Evolutionary conservation across 805 yeast species (phyloP), one percentile per base, ranked within the genome.

Genomic region (Starmera quercuum): DNA sequence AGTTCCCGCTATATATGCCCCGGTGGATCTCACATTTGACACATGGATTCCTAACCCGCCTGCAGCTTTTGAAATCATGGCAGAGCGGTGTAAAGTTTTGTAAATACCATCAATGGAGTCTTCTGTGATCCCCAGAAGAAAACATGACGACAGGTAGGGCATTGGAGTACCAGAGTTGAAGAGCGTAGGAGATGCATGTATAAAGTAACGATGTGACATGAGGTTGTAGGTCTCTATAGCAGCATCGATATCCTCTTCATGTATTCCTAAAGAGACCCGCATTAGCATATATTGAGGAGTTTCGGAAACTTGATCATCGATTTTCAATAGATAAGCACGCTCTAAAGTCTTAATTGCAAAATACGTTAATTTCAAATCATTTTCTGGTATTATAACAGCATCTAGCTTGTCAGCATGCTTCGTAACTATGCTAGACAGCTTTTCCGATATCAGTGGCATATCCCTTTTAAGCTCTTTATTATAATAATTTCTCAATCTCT

Each of bases 81-180:
- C 97, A 48, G 92, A 71, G 41, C 81, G 79, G 59, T 88, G 83
- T 37, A 90, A 69, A 6, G 97, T 86, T 40, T 83, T 83, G 57
- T 84, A 90, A 37, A 90, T 90, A 22, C 97, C 97, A 46, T 92
- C 96, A 39, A 90, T 86, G 6, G 97, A 88, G 61, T 90, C 98
- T 33, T 83, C 95, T 52, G 80, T 76, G 86, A 86, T 86, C 24
- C 88, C 88, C 24, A 90, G 68, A 29, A 90, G 65, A 67, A 90
- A 90, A 61, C 97, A 90, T 13, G 97, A 88, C 10, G 97, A 85
- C 66, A 90, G 71, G 55, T 75, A 86, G 20, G 92, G 82, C 39
- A 72, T 67, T 21, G 86, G 81, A 13, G 95, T 85, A 33, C 96
- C 97, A 1, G 97, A 83, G 52, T 88, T 90, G 71, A 84, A 90